phyloP scores from a whole-genome alignment of 305 asterid genomes.

The Ilex paraguariensis region DNA sequence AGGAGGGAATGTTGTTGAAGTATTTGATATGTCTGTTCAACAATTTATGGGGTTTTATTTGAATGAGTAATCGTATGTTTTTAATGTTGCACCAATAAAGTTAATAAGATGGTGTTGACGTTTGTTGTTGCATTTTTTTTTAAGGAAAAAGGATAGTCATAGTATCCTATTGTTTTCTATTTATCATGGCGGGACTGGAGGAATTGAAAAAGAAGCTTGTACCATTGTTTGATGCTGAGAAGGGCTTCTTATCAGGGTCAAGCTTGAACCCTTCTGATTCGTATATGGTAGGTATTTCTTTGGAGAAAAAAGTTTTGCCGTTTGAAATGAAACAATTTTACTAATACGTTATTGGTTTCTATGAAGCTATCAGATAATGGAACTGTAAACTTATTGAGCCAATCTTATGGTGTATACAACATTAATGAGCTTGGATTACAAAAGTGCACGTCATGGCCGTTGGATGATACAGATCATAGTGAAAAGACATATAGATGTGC shows the following conservation, averaged over 20 bases:
- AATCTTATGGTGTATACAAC: slow-evolving; percentile 83
- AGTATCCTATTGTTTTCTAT: background rate
- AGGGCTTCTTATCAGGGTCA: slow-evolving; percentile 75
- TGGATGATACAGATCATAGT: slow-evolving; percentile 45
- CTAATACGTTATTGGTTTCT: background rate
- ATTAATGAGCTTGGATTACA: slow-evolving; percentile 91
- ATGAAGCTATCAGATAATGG: slow-evolving; percentile 75
- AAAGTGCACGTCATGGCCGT: slow-evolving; percentile 59
- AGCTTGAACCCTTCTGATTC: slow-evolving; percentile 78
- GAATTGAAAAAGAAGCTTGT: slow-evolving; percentile 85
- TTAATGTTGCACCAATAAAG: too few species aligned
- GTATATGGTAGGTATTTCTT: slow-evolving; percentile 37
- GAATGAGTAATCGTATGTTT: too few species aligned
- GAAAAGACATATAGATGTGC: slow-evolving; percentile 90
- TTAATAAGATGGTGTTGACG: too few species aligned
- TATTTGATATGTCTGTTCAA: too few species aligned
- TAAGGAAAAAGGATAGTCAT: background rate
- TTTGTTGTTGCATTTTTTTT: background rate
- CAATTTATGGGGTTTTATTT: too few species aligned
- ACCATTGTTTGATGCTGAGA: slow-evolving; percentile 95
- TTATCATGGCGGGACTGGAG: slow-evolving; percentile 77
- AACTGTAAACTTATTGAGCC: slow-evolving; percentile 85
- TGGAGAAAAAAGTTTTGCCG: background rate
- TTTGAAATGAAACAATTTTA: background rate
- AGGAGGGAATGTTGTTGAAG: too few species aligned